Evolutionary conservation across 805 yeast genomes (phyloP), one percentile per base, ranked within the genome.

Genomic region (Candida ficus): DNA sequence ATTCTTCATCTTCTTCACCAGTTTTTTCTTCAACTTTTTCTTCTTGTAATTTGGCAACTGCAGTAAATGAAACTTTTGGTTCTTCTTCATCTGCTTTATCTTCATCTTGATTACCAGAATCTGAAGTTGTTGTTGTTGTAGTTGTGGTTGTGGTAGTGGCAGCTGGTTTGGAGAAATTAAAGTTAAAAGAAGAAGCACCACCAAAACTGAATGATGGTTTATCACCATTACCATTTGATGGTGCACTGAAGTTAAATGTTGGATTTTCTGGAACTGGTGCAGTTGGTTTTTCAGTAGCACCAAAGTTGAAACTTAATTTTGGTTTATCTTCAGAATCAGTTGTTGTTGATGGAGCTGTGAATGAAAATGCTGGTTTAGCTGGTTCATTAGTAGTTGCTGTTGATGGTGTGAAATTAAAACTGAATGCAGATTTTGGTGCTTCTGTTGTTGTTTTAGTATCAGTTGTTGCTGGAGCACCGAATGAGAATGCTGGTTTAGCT

Each of bases 1-100:
- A 57, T 2, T 70, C 76, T 63, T 91, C 97, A 39, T 76, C 73
- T 62, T 89, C 96, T 63, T 91, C 97, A 16, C 96, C 97, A 8
- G 91, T 84, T 50, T 73, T 68, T 14, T 67, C 73, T 6, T 73
- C 76, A 11, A 79, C 68, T 40, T 80, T 70, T 4, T 39, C 29
- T 35, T 76, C 73, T 17, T 67, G 63, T 43, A 76, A 67, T 42
- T 62, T 61, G 33, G 62, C 71, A 13, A 69, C 61, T 7, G 73
- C 62, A 41, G 54, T 56, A 48, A 71, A 77, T 48, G 76, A 68
- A 2, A 70, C 76, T 31, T 68, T 70, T 5, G 69, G 71, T 42
- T 70, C 73, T 34, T 65, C 75, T 29, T 68, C 71, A 18, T 62
- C 68, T 10, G 56, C 66, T 12, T 61, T 62, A 4, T 63, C 74